phyloP scores from a whole-genome alignment of 208 protist genomes.

The Trypanosoma conorhini region DNA sequence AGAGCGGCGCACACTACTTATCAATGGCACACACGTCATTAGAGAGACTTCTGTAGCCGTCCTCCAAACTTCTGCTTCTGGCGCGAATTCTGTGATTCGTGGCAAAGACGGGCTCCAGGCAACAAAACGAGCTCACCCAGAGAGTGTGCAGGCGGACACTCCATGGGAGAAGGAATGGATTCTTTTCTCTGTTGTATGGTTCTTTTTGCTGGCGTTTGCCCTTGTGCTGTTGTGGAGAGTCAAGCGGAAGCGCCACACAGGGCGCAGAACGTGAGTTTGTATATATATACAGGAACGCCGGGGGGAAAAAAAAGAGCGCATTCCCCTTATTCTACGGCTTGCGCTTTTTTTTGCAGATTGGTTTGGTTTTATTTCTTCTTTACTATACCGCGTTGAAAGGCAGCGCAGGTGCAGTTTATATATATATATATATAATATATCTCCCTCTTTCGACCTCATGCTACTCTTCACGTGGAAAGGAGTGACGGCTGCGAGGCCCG shows the following conservation, averaged over 20 bases:
- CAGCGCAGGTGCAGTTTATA: background rate
- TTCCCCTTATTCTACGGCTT: no score
- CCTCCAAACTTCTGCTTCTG: background rate
- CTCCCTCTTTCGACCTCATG: background rate
- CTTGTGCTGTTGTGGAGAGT: background rate
- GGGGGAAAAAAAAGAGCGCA: background rate
- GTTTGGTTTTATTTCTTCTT: no score
- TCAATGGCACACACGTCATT: conserved; percentile 9
- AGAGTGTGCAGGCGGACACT: background rate
- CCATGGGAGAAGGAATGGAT: background rate
- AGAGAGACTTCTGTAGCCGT: background rate
- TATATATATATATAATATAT: no score
- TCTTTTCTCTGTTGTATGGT: background rate
- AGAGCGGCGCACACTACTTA: background rate
- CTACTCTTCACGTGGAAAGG: background rate
- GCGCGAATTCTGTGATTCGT: background rate
- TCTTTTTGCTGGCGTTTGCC: background rate
- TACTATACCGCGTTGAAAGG: no score
- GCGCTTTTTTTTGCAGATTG: no score
- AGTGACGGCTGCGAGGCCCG: background rate
- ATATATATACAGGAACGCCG: background rate
- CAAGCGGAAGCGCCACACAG: background rate
- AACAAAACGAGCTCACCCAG: background rate
- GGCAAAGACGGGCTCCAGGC: background rate
- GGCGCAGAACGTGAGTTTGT: background rate